phyloP scores from a whole-genome alignment of 2,329 filamentous ascomycete genomes.

The Podosphaera leucotricha region DNA sequence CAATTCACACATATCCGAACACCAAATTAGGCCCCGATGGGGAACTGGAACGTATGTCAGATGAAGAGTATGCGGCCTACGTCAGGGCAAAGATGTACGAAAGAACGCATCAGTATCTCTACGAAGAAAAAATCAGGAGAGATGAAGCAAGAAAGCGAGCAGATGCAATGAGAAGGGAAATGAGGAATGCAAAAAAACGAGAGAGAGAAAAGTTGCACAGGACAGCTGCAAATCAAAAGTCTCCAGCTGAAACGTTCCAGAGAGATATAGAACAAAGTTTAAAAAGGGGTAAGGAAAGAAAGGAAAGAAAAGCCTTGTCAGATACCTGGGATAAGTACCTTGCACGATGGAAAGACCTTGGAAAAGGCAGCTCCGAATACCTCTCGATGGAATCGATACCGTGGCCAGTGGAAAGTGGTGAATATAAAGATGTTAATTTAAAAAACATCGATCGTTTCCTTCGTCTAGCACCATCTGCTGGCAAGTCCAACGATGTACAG shows the following conservation, averaged over 20 bases:
- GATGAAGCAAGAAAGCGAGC: slow-evolving; percentile 25
- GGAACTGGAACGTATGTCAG: slow-evolving; percentile 61
- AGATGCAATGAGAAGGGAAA: slow-evolving; percentile 22
- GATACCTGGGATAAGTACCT: slow-evolving; percentile 42
- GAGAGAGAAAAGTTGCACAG: slow-evolving; percentile 20
- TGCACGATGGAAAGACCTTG: slow-evolving; percentile 33
- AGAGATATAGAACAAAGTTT: slow-evolving; percentile 47
- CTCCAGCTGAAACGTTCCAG: slow-evolving; percentile 24
- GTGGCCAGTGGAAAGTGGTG: slow-evolving; percentile 44
- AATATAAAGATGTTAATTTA: slow-evolving; percentile 26
- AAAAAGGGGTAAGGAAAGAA: slow-evolving; percentile 38
- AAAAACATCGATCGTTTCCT: slow-evolving; percentile 39
- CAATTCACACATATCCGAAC: slow-evolving; percentile 54
- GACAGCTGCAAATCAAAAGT: slow-evolving; percentile 18
- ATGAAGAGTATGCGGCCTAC: slow-evolving; percentile 75
- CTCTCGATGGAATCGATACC: slow-evolving; percentile 24
- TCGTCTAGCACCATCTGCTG: slow-evolving; percentile 22
- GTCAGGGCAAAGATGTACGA: slow-evolving; percentile 89
- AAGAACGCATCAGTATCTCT: slow-evolving; percentile 62
- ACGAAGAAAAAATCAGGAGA: slow-evolving; percentile 48
- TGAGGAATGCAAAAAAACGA: slow-evolving; percentile 30
- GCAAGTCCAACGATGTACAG: slow-evolving; percentile 15
- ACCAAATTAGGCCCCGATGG: slow-evolving; percentile 22
- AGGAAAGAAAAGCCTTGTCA: slow-evolving; percentile 24
- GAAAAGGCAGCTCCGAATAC: slow-evolving; percentile 18